Evolutionary conservation across 1,284 basidiomycete genomes (phyloP).

Genomic region (Ustilago hordei): DNA sequence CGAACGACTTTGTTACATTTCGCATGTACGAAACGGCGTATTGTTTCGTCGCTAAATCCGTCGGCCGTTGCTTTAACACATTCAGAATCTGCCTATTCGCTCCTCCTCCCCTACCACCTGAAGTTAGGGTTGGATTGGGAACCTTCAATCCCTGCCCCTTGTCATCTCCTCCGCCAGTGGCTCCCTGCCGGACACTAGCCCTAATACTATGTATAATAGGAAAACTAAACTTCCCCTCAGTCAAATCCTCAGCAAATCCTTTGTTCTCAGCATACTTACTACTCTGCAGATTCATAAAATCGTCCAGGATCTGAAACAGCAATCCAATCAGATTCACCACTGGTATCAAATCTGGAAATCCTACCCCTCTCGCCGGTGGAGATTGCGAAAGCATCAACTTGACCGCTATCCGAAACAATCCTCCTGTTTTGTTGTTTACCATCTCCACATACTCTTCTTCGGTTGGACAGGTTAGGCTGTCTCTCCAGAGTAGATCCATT

Average conservation of each 20-base stretch:
- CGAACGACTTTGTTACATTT: conserved; percentile 60
- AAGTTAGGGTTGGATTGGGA: conserved; percentile 15
- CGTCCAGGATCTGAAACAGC: conserved; percentile 95
- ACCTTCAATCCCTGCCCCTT: background rate
- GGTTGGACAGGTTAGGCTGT: conserved; percentile 88
- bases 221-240: conserved; percentile 96
- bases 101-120: background rate
- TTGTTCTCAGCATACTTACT: conserved; percentile 88
- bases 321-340: conserved; percentile 94
- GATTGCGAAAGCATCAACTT: conserved; percentile 90
- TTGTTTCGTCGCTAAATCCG: conserved; percentile 61
- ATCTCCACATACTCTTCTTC: conserved; percentile 95
- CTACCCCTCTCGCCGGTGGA: background rate
- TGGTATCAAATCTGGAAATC: conserved; percentile 73
- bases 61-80: conserved; percentile 63
- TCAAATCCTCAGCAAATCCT: conserved; percentile 92
- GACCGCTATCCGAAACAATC: conserved; percentile 89
- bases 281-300: conserved; percentile 95
- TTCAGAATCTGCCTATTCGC: conserved; percentile 62
- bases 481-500: conserved; percentile 93
- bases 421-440: conserved; percentile 99
- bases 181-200: conserved; percentile 28
- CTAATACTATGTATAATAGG: conserved; percentile 90
- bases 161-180: background rate
- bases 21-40: conserved; percentile 66